phyloP scores from a whole-genome alignment of 257 asterid genomes.

The Solanum chilense region DNA sequence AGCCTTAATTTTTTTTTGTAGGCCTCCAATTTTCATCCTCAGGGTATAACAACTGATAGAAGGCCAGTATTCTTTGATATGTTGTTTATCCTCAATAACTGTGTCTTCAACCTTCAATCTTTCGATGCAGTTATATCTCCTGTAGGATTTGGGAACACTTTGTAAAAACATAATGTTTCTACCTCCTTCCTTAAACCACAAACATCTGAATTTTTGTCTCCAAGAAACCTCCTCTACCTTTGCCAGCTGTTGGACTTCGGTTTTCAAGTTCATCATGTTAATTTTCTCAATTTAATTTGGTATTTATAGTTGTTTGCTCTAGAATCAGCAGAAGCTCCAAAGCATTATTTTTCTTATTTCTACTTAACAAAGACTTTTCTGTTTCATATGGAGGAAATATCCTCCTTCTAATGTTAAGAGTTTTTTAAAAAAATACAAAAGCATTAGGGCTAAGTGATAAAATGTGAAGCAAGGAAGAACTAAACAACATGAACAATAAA shows the following conservation, averaged over 20 bases:
- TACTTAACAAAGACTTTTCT: not conserved
- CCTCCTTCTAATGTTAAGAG: not conserved
- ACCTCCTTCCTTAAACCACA: not conserved
- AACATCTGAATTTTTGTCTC: not conserved
- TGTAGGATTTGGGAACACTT: not conserved
- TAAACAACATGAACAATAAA: not conserved
- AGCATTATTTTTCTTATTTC: not conserved
- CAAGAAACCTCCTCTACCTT: not conserved
- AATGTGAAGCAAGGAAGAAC: not conserved
- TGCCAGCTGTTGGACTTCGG: not conserved
- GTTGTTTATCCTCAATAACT: too few relatives aligned
- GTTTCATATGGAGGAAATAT: not conserved
- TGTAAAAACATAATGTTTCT: not conserved
- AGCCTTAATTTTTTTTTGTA: too few relatives aligned
- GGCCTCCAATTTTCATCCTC: not conserved
- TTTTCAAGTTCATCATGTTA: not conserved
- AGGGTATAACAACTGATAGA: not conserved
- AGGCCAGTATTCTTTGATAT: not conserved
- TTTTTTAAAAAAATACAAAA: not conserved
- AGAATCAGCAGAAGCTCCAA: not conserved
- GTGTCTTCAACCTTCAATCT: too few relatives aligned
- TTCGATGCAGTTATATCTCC: not conserved
- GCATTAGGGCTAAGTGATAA: not conserved
- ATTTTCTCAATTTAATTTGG: not conserved
- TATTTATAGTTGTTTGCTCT: not conserved